These are phyloP conservation scores for Erythrophleum ivorense DNA, from an alignment of 331 rosid species.

Conservation along the genomic window DNA sequence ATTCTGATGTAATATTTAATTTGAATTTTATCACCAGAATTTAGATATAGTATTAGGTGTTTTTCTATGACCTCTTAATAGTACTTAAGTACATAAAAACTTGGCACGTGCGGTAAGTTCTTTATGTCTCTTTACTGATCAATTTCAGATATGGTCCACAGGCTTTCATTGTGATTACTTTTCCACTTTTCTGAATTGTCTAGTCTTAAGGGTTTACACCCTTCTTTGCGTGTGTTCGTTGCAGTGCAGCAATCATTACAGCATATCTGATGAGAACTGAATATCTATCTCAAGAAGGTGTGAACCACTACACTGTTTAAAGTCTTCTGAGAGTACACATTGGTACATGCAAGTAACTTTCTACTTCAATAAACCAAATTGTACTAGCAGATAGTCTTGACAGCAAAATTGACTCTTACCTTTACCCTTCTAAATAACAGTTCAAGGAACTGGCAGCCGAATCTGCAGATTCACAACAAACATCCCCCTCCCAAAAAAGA, in stretches of 20 bases:
- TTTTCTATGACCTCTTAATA: background rate
- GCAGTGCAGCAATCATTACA: constrained; percentile 92
- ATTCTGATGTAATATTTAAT: background rate
- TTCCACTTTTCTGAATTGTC: constrained; percentile 31
- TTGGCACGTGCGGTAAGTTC: background rate
- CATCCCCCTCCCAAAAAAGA: background rate
- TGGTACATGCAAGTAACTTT: constrained; percentile 46
- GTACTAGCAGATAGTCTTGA: background rate
- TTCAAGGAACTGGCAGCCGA: background rate
- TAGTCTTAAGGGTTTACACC: constrained; percentile 32
- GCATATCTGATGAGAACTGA: constrained; percentile 93
- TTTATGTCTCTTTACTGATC: background rate
- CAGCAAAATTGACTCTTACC: background rate
- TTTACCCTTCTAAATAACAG: background rate
- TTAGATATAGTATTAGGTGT: background rate
- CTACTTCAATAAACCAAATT: constrained; percentile 3
- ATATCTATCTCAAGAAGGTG: constrained; percentile 83
- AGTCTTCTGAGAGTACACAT: constrained; percentile 43
- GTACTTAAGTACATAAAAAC: background rate
- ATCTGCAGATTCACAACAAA: background rate
- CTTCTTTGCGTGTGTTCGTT: constrained; percentile 49
- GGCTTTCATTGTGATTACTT: background rate
- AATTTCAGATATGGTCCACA: background rate
- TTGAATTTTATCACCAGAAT: background rate
- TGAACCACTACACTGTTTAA: constrained; percentile 49